Conservation (phyloP, 139 green algal genomes). For the Coelastrella sp. region DNA sequence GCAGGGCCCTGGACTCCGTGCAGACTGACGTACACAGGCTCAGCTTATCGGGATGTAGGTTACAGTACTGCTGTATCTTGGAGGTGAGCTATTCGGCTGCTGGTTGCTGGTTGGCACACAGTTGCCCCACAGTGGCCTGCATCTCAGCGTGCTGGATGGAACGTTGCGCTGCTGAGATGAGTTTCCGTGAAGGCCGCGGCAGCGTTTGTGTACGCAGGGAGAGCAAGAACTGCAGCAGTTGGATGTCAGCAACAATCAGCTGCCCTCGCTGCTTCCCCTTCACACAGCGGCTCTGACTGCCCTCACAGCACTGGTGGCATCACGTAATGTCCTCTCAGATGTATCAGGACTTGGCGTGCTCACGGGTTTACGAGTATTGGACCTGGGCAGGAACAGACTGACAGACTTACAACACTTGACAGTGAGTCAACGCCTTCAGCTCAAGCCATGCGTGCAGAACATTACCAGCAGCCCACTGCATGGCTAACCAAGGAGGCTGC, state of each 20-base stretch:
- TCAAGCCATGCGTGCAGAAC: not conserved
- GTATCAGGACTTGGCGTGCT: not conserved
- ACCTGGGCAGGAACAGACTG: constrained; percentile 22
- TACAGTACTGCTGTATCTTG: constrained; percentile 16
- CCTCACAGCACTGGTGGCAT: not conserved
- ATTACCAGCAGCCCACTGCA: no score
- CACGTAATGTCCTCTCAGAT: constrained; percentile 4
- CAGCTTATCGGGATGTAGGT: not conserved
- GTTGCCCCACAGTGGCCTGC: no score
- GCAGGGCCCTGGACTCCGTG: not conserved
- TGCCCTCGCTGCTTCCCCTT: not conserved
- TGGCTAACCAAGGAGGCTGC: no score
- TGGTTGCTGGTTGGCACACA: no score
- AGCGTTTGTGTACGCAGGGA: not conserved
- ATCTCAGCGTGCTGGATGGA: no score
- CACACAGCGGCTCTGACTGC: not conserved
- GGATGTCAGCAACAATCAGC: not conserved
- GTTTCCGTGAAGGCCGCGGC: no score
- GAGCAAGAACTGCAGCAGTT: constrained; percentile 16
- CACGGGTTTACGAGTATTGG: not conserved
- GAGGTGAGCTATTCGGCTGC: not conserved
- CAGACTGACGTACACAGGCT: not conserved
- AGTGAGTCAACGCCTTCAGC: not conserved
- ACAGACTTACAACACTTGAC: not conserved
- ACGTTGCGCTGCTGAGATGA: no score